These are phyloP conservation scores for Coniferiporia sulphurascens DNA, from an alignment of 1,284 basidiomycete species.

Conservation along the genomic window DNA sequence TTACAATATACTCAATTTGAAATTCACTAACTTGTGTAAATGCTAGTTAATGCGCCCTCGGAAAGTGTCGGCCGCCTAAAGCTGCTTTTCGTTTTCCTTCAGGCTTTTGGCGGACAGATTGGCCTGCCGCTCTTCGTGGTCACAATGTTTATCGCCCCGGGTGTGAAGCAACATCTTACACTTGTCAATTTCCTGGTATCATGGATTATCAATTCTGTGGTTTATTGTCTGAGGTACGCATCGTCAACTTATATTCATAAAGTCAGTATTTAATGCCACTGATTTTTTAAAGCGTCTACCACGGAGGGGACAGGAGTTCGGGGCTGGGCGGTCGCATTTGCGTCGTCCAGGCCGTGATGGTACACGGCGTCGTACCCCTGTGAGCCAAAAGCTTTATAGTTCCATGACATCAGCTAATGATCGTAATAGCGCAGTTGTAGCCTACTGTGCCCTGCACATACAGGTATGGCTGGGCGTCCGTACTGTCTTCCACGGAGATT, in stretches of 20 bases:
- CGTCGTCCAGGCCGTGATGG: conserved; percentile 15
- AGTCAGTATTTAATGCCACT: neutral
- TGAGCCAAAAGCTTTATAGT: neutral
- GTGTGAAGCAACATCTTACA: conserved; percentile 12
- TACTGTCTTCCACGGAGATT: neutral
- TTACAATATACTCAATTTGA: neutral
- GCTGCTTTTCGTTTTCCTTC: conserved; percentile 12
- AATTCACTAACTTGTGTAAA: neutral
- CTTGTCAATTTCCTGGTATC: conserved; percentile 15
- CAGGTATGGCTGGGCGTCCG: conserved; percentile 16
- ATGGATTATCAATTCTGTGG: conserved; percentile 16
- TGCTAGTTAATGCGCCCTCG: conserved; percentile 6
- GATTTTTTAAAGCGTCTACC: conserved; percentile 6
- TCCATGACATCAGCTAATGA: neutral
- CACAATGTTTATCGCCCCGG: conserved; percentile 13
- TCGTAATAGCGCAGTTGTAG: conserved; percentile 3
- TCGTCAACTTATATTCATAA: neutral
- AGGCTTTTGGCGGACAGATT: conserved; percentile 16
- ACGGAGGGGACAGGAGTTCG: conserved; percentile 1
- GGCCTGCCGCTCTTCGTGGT: conserved; percentile 17
- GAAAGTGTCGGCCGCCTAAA: neutral
- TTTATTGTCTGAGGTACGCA: conserved; percentile 14
- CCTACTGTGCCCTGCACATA: conserved; percentile 14
- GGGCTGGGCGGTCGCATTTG: conserved; percentile 7
- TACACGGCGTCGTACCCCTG: conserved; percentile 18